These are phyloP conservation scores for Chenopodium berlandieri DNA, from an alignment of 148 eudicot genomes.

Conservation along the genomic window DNA sequence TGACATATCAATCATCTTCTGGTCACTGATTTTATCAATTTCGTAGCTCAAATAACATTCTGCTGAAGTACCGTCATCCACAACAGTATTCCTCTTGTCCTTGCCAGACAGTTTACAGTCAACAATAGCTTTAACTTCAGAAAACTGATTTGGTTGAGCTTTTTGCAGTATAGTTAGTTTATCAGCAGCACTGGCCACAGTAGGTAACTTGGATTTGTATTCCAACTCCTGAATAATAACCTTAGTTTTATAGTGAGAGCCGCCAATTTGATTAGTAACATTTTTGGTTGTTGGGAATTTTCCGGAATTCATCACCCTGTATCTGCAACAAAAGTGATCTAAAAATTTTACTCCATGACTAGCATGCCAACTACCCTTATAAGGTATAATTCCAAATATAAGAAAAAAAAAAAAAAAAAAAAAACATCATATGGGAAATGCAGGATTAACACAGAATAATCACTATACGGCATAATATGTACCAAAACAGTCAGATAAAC, in stretches of 20 bases:
- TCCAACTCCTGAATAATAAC: constrained; percentile 37
- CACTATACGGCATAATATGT: neutral
- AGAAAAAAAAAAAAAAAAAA: neutral
- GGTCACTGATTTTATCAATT: neutral
- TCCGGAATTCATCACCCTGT: constrained; percentile 34
- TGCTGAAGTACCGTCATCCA: constrained; percentile 10
- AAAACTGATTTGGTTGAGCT: neutral
- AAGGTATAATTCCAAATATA: neutral
- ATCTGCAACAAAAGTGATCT: constrained; percentile 24
- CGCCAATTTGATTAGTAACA: constrained; percentile 31
- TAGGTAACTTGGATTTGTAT: constrained; percentile 21
- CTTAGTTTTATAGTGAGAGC: constrained; percentile 24
- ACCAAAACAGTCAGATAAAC: neutral
- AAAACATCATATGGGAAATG: neutral
- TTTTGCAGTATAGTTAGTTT: neutral
- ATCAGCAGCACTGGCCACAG: neutral
- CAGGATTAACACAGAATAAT: neutral
- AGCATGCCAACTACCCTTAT: neutral
- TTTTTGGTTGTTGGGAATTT: constrained; percentile 29
- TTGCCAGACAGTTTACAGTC: neutral
- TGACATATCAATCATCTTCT: neutral
- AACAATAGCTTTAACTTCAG: neutral
- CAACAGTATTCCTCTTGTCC: neutral
- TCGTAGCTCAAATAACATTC: neutral
- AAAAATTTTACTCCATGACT: constrained; percentile 1